Evolutionary conservation across 2,329 filamentous ascomycete genomes (phyloP), one percentile per base, ranked within the genome.

Genomic region (Ophiocordyceps camponoti-saundersi): DNA sequence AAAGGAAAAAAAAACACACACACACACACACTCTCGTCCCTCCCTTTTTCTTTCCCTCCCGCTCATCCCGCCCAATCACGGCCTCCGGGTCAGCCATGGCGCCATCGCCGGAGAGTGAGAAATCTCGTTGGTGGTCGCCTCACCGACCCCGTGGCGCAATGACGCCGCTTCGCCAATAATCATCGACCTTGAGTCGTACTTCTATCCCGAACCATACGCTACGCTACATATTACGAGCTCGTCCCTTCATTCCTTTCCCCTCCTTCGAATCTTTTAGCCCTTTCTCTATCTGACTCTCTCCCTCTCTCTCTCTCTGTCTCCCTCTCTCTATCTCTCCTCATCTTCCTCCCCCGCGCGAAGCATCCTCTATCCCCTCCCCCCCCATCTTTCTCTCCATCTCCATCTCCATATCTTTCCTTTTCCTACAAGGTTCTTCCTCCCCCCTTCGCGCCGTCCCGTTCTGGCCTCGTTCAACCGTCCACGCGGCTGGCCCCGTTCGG

Each of bases 1-100:
- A 26, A 26, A 26, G 8, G 8, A 8, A 8, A 26, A 26, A 26
- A 26, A 26, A 26, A 26, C 4, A 26, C 4, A n/a, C n/a, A n/a
- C n/a, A n/a, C n/a, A n/a, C n/a, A n/a, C n/a, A n/a, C n/a, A n/a
- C n/a, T n/a, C n/a, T n/a, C n/a, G n/a, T n/a, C n/a, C n/a, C n/a
- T n/a, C n/a, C n/a, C 23, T 8, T 8, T 8, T 8, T 8, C 23
- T 26, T 8, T 8, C 23, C 23, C 21, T 20, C 32, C 32, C 36
- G 36, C 16, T 16, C 36, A 40, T 20, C n/a, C 36, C 44, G 44
- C 44, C 44, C 44, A 46, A 46, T 46, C 44, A 46, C 36, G 32
- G 26, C 18, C 21, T 12, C 39, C 3, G 34, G 22, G n/a, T 11
- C 32, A 16, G 44, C 44, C 34, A 46, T 46, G 44, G 44, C 44